phyloP scores from a whole-genome alignment of 139 green algal genomes.

The Coccomyxa sp. region DNA sequence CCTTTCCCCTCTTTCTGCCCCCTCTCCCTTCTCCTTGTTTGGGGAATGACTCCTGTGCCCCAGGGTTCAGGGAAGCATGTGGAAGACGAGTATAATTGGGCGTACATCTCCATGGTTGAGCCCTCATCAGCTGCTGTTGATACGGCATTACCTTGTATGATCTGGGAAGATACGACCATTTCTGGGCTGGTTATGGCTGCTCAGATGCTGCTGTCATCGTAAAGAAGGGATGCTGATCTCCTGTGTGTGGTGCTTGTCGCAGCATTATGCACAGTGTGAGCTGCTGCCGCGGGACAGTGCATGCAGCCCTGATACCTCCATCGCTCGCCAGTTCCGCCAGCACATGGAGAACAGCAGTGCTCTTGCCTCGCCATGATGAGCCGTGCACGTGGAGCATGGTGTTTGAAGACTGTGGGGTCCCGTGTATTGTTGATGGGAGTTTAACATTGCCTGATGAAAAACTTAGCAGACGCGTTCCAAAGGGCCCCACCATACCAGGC shows the following conservation, averaged over 20 bases:
- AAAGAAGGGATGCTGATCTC: background rate
- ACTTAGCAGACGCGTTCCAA: no score
- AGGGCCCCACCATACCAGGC: no score
- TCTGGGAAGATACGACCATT: no score
- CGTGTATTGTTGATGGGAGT: no score
- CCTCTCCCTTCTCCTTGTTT: background rate
- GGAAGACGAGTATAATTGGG: no score
- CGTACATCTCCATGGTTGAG: slow-evolving; percentile 63
- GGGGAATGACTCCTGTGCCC: background rate
- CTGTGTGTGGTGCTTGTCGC: slow-evolving; percentile 5
- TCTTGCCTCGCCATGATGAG: no score
- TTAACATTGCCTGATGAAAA: no score
- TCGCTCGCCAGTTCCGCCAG: slow-evolving; percentile 34
- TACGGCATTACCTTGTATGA: no score
- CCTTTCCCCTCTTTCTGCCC: no score
- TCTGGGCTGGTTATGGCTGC: no score
- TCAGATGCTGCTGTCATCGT: background rate
- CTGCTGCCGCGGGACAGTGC: slow-evolving; percentile 69
- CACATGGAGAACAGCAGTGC: background rate
- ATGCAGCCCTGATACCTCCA: slow-evolving; percentile 31
- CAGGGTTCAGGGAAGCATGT: background rate
- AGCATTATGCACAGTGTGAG: slow-evolving; percentile 90
- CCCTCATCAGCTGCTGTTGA: slow-evolving; percentile 86
- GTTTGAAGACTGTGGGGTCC: no score
- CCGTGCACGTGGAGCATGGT: no score